Base-by-base conservation (phyloP, 768 basidiomycete genomes). In the Cantharellus anzutake region DNA sequence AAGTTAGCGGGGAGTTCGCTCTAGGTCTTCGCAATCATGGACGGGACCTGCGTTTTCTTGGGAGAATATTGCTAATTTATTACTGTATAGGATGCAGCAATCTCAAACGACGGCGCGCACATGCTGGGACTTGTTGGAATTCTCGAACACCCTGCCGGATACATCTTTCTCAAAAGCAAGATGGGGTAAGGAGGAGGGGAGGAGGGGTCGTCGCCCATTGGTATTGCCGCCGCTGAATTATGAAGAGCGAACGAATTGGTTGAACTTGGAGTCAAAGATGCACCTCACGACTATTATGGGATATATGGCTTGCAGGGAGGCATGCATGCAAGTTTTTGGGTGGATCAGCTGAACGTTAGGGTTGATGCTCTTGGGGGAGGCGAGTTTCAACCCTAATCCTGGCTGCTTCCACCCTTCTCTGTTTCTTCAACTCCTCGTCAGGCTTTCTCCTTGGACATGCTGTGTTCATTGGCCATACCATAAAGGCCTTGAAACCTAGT, bases 221-320 rank as follows among this genome's bases (percentile, higher is more conserved):
- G 98, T 55, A 88, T 99, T 65, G 80, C 98, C 68, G 93, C 93
- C 59, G 92, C 96, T n/a, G 96, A 97, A 71, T 80, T 98, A 52
- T 77, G 7, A 62, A 81, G 96, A 59, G 96, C 94, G 60, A 98
- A 98, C 69, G 96, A 98, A 69, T 83, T 99, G 51, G 92, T 99
- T 65, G 90, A 96, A 73, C 83, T 89, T 64, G 97, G 91, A 72
- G 96, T 84, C 89, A 64, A 97, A 91, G 72, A 97, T 99, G 58
- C 96, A 99, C 70, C 96, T 96, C 0, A 99, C 96, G 1, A 98
- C 96, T 3, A 94, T 99, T 72, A 99, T 99, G 72, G 96, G 96
- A 0, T 99, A 98, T 73, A 78, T 98, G 53, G 96, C 96, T 4
- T 97, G 94, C 71, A 86, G 81, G 70, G 71, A 86, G 81, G 70